A percentile compares a stretch with the other conserved stretches of the same genome.
These are phyloP conservation scores for Aspergillus conjunctus DNA, from an alignment of 495 filamentous ascomycete genomes.

Conservation along the genomic window DNA sequence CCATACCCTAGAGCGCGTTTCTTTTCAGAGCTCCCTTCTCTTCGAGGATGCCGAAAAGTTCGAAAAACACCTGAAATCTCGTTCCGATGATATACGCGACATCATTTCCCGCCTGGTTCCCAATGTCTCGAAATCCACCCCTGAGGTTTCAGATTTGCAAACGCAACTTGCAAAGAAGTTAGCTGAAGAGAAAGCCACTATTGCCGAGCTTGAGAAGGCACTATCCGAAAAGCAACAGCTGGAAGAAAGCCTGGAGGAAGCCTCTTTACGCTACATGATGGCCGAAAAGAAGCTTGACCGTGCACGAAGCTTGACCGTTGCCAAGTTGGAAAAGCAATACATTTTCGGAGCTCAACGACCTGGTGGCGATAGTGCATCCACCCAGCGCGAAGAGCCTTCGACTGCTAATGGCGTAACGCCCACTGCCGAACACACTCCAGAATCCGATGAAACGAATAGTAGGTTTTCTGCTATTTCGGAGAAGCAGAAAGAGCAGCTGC, in stretches of 20 bases:
- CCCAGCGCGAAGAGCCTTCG: constrained; percentile 54
- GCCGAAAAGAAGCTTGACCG: constrained; percentile 93
- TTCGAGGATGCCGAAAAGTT: constrained; percentile 59
- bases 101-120: constrained; percentile 59
- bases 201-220: constrained; percentile 73
- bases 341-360: constrained; percentile 63
- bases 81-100: constrained; percentile 62
- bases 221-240: constrained; percentile 79
- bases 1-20: constrained; percentile 23
- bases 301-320: constrained; percentile 81
- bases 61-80: constrained; percentile 68
- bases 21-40: constrained; percentile 39
- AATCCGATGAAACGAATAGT: constrained; percentile 68
- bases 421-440: constrained; percentile 51
- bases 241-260: constrained; percentile 78
- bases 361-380: constrained; percentile 52
- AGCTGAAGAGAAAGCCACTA: constrained; percentile 77
- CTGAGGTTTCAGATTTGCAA: constrained; percentile 73
- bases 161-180: constrained; percentile 70
- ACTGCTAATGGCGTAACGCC: constrained; percentile 59
- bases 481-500: constrained; percentile 86
- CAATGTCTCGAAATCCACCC: constrained; percentile 47
- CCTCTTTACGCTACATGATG: constrained; percentile 87
- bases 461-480: constrained; percentile 71
- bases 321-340: constrained; percentile 88